Evolutionary conservation across 2,329 filamentous ascomycete genomes (phyloP).

Genomic region (Aureobasidium sp.): DNA sequence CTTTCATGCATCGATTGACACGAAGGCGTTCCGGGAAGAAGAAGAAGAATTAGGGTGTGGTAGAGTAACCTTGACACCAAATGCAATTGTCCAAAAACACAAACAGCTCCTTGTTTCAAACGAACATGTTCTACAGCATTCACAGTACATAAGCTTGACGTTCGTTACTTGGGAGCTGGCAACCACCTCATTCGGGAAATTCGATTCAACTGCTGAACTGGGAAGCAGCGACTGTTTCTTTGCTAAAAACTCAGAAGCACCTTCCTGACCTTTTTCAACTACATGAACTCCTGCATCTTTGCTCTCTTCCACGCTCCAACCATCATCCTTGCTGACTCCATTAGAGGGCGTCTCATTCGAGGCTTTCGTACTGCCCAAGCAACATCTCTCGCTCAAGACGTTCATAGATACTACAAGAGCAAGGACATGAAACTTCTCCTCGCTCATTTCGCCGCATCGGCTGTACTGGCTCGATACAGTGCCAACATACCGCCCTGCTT

Average conservation of each 20-base stretch:
- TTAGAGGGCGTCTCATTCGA: background rate
- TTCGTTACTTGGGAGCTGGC: background rate
- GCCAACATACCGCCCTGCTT: slow-evolving; percentile 1
- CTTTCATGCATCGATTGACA: slow-evolving; percentile 9
- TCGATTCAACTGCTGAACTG: background rate
- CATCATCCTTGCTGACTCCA: background rate
- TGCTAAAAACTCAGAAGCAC: background rate
- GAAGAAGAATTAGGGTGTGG: background rate
- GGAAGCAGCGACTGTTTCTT: background rate
- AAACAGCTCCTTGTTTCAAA: background rate
- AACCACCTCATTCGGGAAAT: background rate
- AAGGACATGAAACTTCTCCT: background rate
- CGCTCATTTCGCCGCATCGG: background rate
- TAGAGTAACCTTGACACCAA: slow-evolving; percentile 9
- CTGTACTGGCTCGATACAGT: background rate
- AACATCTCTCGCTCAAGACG: background rate
- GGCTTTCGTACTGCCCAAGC: background rate
- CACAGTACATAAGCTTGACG: background rate
- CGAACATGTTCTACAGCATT: background rate
- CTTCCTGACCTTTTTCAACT: background rate
- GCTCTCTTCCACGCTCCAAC: background rate
- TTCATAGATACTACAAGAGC: background rate
- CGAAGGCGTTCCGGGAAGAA: slow-evolving; percentile 6
- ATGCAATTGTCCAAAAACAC: background rate
- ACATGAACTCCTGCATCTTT: background rate